These are phyloP conservation scores for Aspergillus nidulans DNA, from an alignment of 495 filamentous ascomycete genomes.

Conservation along the genomic window DNA sequence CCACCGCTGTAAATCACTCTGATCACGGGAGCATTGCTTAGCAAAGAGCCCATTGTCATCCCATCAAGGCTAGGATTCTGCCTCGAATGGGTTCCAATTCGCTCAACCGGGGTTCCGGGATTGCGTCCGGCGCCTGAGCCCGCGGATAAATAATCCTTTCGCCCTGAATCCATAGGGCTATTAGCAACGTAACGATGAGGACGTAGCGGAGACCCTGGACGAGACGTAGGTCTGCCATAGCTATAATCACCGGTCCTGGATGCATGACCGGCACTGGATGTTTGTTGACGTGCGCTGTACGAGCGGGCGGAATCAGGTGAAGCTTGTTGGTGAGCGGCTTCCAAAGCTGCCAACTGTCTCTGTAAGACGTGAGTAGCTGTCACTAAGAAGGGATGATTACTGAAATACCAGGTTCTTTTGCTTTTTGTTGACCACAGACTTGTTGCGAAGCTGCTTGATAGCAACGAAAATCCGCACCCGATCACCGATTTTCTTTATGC, in stretches of 20 bases:
- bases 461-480: conserved; percentile 88
- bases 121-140: conserved; percentile 44
- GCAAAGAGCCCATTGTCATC: conserved; percentile 74
- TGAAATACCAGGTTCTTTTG: conserved; percentile 77
- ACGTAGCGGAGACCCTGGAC: conserved; percentile 66
- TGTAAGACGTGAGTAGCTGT: conserved; percentile 21
- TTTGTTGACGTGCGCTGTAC: conserved; percentile 45
- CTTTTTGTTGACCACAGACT: conserved; percentile 75
- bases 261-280: conserved; percentile 64
- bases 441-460: conserved; percentile 88
- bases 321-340: conserved; percentile 52
- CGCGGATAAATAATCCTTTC: conserved; percentile 55
- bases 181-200: conserved; percentile 45
- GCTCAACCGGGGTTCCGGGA: conserved; percentile 43
- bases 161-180: conserved; percentile 44
- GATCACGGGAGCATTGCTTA: conserved; percentile 74
- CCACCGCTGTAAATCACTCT: conserved; percentile 87
- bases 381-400: not conserved
- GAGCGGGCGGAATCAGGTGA: conserved; percentile 66
- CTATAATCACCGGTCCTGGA: conserved; percentile 60
- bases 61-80: conserved; percentile 74
- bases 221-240: conserved; percentile 52
- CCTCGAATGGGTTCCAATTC: conserved; percentile 38
- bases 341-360: conserved; percentile 42
- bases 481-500: conserved; percentile 96